A percentile compares a stretch with the other conserved stretches of the same genome.
phyloP scores from a whole-genome alignment of 768 basidiomycete species.

The Nidularia sp. region DNA sequence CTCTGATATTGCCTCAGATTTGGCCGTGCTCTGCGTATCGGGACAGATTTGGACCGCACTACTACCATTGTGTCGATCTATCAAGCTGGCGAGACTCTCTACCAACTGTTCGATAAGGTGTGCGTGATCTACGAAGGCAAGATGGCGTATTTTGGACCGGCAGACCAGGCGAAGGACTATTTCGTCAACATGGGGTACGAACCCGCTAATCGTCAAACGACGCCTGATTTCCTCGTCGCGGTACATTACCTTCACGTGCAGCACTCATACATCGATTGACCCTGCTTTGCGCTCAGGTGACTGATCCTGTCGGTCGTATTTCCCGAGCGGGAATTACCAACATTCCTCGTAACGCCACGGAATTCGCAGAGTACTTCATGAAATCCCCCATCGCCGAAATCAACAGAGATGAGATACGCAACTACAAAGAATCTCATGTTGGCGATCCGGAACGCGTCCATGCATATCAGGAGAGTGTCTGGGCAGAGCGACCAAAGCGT shows the following conservation, averaged over 20 bases:
- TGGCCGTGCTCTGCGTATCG: constrained; percentile 58
- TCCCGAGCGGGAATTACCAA: constrained; percentile 24
- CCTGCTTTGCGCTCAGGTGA: constrained; percentile 17
- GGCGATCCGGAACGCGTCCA: constrained; percentile 6
- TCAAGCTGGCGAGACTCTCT: constrained; percentile 73
- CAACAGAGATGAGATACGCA: constrained; percentile 23
- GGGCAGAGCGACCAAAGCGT: not conserved
- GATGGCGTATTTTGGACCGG: constrained; percentile 74
- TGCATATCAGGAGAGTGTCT: constrained; percentile 26
- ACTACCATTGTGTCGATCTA: constrained; percentile 81
- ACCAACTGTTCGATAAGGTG: constrained; percentile 73
- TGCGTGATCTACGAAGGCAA: constrained; percentile 72
- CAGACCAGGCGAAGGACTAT: constrained; percentile 59
- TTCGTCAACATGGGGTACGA: constrained; percentile 64
- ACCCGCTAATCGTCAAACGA: constrained; percentile 60
- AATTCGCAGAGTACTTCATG: constrained; percentile 36
- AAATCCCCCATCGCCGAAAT: constrained; percentile 22
- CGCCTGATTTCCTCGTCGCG: constrained; percentile 59
- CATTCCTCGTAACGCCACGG: constrained; percentile 40
- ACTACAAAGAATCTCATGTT: not conserved
- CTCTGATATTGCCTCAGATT: constrained; percentile 37
- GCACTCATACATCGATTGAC: no score
- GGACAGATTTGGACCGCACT: constrained; percentile 49
- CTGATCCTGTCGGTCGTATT: constrained; percentile 45
- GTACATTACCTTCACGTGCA: constrained; percentile 15